phyloP scores from a whole-genome alignment of 768 basidiomycete species.

The Exsudoporus frostii region DNA sequence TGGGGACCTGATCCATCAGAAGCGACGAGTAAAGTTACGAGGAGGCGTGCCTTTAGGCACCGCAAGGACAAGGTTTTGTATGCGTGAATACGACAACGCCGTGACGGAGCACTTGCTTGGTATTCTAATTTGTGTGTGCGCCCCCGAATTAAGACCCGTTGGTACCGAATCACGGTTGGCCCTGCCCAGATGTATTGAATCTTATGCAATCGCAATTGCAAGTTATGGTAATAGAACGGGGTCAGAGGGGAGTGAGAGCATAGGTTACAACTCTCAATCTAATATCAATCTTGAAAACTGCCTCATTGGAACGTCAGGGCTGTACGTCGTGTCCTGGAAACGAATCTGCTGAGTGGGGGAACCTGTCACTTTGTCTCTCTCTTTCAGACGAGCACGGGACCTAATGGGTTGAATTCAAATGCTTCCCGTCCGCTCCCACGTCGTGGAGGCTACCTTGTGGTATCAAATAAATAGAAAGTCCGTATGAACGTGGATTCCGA shows the following conservation, averaged over 20 bases:
- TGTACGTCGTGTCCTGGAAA: slow-evolving; percentile 16
- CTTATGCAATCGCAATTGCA: slow-evolving; percentile 10
- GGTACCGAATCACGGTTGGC: slow-evolving; percentile 8
- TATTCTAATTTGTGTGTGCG: slow-evolving; percentile 1
- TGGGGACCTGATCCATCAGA: slow-evolving; percentile 19
- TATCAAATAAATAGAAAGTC: slow-evolving; percentile 1
- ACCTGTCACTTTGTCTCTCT: not conserved
- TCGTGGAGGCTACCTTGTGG: not conserved
- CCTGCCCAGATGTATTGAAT: slow-evolving; percentile 6
- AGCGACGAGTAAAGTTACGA: slow-evolving; percentile 12
- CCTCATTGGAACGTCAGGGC: slow-evolving; percentile 2
- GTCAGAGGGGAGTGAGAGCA: slow-evolving; percentile 10
- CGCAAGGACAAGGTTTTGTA: slow-evolving; percentile 31
- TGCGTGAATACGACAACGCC: slow-evolving; percentile 4
- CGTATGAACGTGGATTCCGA: slow-evolving; percentile 12
- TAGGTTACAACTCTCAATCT: slow-evolving; percentile 9
- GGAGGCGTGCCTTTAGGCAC: slow-evolving; percentile 25
- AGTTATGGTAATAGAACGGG: slow-evolving; percentile 6
- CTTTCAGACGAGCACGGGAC: not conserved
- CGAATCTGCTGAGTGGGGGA: not conserved
- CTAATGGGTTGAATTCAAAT: slow-evolving; percentile 14
- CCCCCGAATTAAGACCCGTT: not conserved
- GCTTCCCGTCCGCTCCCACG: slow-evolving; percentile 7
- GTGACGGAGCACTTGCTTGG: not conserved
- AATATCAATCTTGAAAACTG: slow-evolving; percentile 13